Evolutionary conservation across 1,139 yeast species (phyloP), one percentile per base, ranked within the genome.

Genomic region (Scheffersomyces illinoinensis): DNA sequence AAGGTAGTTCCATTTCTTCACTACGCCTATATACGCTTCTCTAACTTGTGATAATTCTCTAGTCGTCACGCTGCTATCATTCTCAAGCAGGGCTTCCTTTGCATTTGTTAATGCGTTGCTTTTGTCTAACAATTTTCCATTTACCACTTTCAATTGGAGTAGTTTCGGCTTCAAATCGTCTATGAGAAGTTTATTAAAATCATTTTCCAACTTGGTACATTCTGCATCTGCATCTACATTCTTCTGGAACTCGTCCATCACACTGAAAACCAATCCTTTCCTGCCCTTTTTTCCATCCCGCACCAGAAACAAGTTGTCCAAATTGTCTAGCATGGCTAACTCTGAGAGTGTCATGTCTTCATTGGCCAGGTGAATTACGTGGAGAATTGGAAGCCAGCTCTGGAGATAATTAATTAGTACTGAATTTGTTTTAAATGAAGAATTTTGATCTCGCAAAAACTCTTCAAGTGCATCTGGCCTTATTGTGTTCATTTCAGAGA

Each of bases 331-430:
- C 0, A 78, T 70, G 23, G 65, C 65, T 33, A 67, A 57, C 62
- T 79, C 83, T 3, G 78, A 71, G 2, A 66, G 65, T 4, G 79
- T 73, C 53, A 74, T 60, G 51, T 73, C 68, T 23, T 64, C 55
- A 55, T 71, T 66, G 6, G 71, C 66, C 53, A 75, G 76, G 60
- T 77, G 78, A 4, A 76, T 70, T 1, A 80, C 67, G 56, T 77
- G 66, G 49, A 77, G 66, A 21, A 75, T 71, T 2, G 82, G 81
- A 4, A 70, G 61, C 1, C 74, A 67, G 53, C 66, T 63, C 52
- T 73, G 72, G 43, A 77, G 61, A 55, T 70, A 72, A 14, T 65
- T 65, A 52, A 67, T 70, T 53, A 76, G 62, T 49, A 78, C 62
- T 4, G 65, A 56, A 10, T 68, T 65, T 3, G 75, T 70, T 59